These are phyloP conservation scores for Lolium rigidum DNA, from an alignment of 176 grass and related monocot species.

Conservation along the genomic window DNA sequence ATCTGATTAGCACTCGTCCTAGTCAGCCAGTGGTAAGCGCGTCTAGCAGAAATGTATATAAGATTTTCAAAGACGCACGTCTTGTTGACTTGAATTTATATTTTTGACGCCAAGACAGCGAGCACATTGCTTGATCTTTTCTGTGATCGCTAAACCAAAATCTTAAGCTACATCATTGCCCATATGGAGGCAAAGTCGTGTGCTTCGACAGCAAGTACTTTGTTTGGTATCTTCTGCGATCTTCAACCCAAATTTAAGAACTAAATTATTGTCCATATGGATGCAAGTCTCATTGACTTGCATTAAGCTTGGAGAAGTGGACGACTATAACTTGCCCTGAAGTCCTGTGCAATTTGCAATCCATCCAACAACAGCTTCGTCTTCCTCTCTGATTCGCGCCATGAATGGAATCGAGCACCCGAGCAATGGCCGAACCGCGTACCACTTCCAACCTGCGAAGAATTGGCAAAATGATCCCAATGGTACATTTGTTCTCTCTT, in stretches of 20 bases:
- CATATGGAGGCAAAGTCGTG: no score
- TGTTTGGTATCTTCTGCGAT: no score
- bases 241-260: no score
- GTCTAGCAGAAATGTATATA: neutral
- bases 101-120: neutral
- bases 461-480: conserved; percentile 93
- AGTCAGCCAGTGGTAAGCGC: neutral
- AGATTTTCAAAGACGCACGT: no score
- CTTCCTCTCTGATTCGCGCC: neutral
- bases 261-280: neutral
- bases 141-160: no score
- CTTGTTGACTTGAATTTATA: neutral
- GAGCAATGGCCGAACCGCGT: conserved; percentile 14
- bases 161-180: no score
- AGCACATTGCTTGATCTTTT: no score
- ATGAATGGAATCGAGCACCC: neutral
- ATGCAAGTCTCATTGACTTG: neutral
- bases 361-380: neutral
- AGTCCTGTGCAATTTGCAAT: neutral
- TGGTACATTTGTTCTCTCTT: conserved; percentile 49
- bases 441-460: conserved; percentile 85
- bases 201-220: no score
- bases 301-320: neutral
- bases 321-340: neutral
- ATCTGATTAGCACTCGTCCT: neutral